These are phyloP conservation scores for Eremomyces bilateralis DNA, from an alignment of 495 filamentous ascomycete species.

Conservation along the genomic window DNA sequence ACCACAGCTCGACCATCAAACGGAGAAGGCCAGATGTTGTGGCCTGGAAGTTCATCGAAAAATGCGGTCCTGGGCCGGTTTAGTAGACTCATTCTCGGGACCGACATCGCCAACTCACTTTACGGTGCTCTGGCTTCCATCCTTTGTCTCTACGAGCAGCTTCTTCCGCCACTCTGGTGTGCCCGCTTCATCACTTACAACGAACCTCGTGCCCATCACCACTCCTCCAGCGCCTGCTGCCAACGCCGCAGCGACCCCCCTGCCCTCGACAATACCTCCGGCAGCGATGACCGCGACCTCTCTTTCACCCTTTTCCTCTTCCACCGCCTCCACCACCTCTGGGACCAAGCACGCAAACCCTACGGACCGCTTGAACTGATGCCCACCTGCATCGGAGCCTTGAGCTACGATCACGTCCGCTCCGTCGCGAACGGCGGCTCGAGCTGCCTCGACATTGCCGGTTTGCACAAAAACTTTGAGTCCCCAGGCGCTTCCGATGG, in stretches of 20 bases:
- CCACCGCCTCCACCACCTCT: neutral
- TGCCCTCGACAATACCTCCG: neutral
- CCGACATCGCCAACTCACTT: neutral
- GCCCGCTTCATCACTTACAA: slow-evolving; percentile 1
- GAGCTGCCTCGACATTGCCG: slow-evolving; percentile 3
- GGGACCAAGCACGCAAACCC: neutral
- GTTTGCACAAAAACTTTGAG: slow-evolving; percentile 3
- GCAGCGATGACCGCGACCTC: neutral
- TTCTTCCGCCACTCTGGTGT: neutral
- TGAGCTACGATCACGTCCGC: neutral
- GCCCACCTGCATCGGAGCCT: neutral
- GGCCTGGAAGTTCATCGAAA: slow-evolving; percentile 1
- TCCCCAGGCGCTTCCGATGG: neutral
- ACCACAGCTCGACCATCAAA: slow-evolving; percentile 1
- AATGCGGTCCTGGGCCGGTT: slow-evolving; percentile 1
- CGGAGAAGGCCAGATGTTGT: slow-evolving; percentile 1
- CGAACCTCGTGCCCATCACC: slow-evolving; percentile 2
- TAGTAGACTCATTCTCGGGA: neutral
- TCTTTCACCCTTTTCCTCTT: neutral
- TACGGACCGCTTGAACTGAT: neutral
- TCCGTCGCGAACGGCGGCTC: neutral
- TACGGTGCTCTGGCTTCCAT: neutral
- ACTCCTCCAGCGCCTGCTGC: neutral
- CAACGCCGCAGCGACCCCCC: neutral
- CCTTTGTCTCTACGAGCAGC: neutral